These are phyloP conservation scores for Wallacemonas sp. DNA, from an alignment of 208 protist genomes.

Conservation along the genomic window DNA sequence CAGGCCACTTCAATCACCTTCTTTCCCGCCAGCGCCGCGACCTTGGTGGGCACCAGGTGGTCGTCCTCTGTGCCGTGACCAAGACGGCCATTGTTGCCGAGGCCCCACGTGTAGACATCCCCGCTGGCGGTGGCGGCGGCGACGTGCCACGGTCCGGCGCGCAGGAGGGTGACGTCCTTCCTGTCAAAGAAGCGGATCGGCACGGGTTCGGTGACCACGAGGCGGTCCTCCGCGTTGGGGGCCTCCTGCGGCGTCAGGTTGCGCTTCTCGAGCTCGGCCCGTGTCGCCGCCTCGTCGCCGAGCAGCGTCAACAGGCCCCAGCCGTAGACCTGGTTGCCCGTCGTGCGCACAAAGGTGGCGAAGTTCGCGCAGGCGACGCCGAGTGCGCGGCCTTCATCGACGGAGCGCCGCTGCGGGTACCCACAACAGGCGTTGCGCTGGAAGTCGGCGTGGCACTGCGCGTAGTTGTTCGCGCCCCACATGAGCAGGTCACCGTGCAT, in stretches of 20 bases:
- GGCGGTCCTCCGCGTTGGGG: slow-evolving; percentile 28
- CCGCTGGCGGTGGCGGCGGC: slow-evolving; percentile 50
- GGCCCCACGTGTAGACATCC: slow-evolving; percentile 75
- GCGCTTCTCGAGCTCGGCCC: slow-evolving; percentile 17
- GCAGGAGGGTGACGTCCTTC: slow-evolving; percentile 42
- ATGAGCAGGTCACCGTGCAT: slow-evolving; percentile 55
- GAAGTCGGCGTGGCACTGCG: slow-evolving; percentile 61
- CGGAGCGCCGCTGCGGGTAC: slow-evolving; percentile 41
- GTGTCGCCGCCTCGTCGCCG: slow-evolving; percentile 41
- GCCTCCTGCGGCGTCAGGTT: slow-evolving; percentile 14
- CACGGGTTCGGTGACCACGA: slow-evolving; percentile 38
- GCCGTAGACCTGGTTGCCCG: slow-evolving; percentile 61
- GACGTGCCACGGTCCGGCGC: slow-evolving; percentile 82
- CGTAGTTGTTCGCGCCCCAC: slow-evolving; percentile 82
- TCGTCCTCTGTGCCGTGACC: slow-evolving; percentile 72
- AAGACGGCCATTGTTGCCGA: slow-evolving; percentile 77
- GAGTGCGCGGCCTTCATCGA: slow-evolving; percentile 55
- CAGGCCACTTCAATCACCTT: slow-evolving; percentile 68
- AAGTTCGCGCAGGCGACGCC: slow-evolving; percentile 69
- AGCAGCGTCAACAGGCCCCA: slow-evolving; percentile 73
- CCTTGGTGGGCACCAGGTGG: slow-evolving; percentile 34
- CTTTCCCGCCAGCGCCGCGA: slow-evolving; percentile 34
- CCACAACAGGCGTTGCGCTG: slow-evolving; percentile 48
- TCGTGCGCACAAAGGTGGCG: slow-evolving; percentile 61
- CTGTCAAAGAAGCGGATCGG: slow-evolving; percentile 29